Percentiles rank a stretch among this genome's conserved stretches.
These are phyloP conservation scores for Murraya paniculata DNA, from an alignment of 345 rosid genomes.

Conservation along the genomic window DNA sequence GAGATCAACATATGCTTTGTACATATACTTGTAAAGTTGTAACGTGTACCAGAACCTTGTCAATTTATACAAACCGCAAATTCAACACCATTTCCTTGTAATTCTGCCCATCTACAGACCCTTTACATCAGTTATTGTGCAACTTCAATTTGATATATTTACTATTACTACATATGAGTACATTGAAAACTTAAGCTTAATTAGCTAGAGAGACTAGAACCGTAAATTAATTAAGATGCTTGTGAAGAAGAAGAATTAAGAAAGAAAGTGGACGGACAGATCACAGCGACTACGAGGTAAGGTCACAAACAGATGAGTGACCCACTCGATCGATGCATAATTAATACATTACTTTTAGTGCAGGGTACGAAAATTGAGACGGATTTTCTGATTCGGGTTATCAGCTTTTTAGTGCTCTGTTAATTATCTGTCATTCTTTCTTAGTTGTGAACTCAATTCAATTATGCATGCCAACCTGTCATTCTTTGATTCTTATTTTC, in stretches of 20 bases:
- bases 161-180: too few species aligned
- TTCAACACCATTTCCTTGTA: too few species aligned
- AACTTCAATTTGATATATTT: too few species aligned
- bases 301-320: conserved; percentile 3
- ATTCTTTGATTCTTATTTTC: neutral
- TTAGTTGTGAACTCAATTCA: neutral
- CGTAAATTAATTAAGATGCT: neutral
- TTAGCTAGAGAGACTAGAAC: too few species aligned
- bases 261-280: neutral
- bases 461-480: conserved; percentile 4
- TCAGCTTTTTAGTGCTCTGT: neutral
- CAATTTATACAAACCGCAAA: too few species aligned
- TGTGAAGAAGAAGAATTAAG: neutral
- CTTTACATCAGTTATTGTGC: too few species aligned
- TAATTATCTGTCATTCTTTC: neutral
- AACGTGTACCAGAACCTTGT: too few species aligned
- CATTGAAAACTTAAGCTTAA: too few species aligned
- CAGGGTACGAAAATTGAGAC: conserved; percentile 6
- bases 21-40: too few species aligned
- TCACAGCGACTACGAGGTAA: conserved; percentile 7
- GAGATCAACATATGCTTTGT: too few species aligned
- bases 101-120: too few species aligned
- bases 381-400: conserved; percentile 10
- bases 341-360: conserved; percentile 5
- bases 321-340: neutral